Percentiles rank a stretch among this genome's conserved stretches.
phyloP scores from a whole-genome alignment of 306 rosid species.

The Prinsepia uniflora region DNA sequence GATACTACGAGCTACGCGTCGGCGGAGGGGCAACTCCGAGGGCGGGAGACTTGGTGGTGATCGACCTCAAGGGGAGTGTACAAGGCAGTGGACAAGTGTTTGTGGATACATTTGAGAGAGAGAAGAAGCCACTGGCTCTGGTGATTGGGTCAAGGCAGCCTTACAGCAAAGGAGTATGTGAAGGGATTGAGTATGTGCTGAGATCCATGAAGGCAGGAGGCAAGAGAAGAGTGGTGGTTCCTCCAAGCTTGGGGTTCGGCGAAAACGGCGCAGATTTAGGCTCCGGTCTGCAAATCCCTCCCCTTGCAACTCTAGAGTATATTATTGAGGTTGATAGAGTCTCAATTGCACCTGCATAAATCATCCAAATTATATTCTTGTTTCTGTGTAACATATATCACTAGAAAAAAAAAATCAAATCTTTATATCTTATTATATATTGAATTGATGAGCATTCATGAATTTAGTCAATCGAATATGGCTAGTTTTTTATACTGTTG shows the following conservation, averaged over 20 bases:
- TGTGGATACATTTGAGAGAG: slow-evolving; percentile 73
- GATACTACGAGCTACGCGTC: slow-evolving; percentile 63
- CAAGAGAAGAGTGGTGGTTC: slow-evolving; percentile 65
- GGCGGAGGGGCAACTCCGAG: slow-evolving; percentile 73
- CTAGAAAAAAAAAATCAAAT: no score
- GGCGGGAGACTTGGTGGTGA: slow-evolving; percentile 78
- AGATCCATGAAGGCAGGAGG: slow-evolving; percentile 85
- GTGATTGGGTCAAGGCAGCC: slow-evolving; percentile 85
- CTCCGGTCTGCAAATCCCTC: slow-evolving; percentile 65
- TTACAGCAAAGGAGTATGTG: slow-evolving; percentile 83
- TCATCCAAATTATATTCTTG: background rate
- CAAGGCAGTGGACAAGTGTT: slow-evolving; percentile 56
- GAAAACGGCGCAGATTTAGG: slow-evolving; percentile 87
- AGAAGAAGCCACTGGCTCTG: slow-evolving; percentile 70
- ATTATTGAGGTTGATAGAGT: slow-evolving; percentile 77
- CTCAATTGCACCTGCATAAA: slow-evolving; percentile 88
- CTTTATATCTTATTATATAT: no score
- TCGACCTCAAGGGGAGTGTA: slow-evolving; percentile 60
- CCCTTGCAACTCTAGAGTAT: slow-evolving; percentile 75
- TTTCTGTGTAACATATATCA: background rate
- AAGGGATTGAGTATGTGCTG: slow-evolving; percentile 72
- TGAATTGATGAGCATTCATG: no score
- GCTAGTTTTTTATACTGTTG: no score
- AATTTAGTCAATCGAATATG: no score
- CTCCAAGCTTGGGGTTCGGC: slow-evolving; percentile 70